Evolutionary conservation across 2,329 filamentous ascomycete genomes (phyloP), one percentile per base, ranked within the genome.

Genomic region (Claviceps cyperi): DNA sequence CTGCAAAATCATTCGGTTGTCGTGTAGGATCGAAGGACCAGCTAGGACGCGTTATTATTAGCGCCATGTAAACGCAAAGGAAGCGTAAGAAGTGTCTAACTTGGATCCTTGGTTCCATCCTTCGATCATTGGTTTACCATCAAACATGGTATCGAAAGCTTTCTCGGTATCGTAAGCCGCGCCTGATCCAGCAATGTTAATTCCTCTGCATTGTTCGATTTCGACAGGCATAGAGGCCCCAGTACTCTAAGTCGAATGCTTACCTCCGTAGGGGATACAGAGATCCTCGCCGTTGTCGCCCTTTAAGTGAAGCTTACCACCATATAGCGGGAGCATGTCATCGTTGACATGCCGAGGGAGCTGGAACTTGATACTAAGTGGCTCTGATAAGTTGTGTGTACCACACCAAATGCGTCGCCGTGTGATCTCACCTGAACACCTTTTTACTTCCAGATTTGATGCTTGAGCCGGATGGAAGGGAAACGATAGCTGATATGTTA

Each of bases 271-370:
- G 1, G 69, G 69, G 19, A 73, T 62, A 7, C 64, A 64, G 2
- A 73, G 58, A 13, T 61, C 54, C 49, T 72, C 71, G 7, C 64
- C 64, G 37, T 68, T 66, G 43, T 62, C 61, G n/a, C 66, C 66
- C 4, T 59, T 60, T 19, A 74, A 56, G 50, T 65, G 61, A 21
- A 73, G 59, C 54, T 72, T 72, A 19, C 71, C 71, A 39, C 68
- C 64, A 51, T 73, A 73, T 4, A 72, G 54, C 0, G 69, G 70
- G 43, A 73, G 55, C 41, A 59, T 58, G 22, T 65, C 60, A 17
- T 66, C 64, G 22, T 61, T 52, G 17, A 64, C 53, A 15, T 35
- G 45, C 3, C 60, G 52, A 1, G 64, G 64, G 9, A 59, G 54
- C 6, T 50, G 53, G 50, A 67, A 67, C 4, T 43, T 49, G 32